Base-by-base conservation (phyloP, 106 monocot species). In the Allium sativum region DNA sequence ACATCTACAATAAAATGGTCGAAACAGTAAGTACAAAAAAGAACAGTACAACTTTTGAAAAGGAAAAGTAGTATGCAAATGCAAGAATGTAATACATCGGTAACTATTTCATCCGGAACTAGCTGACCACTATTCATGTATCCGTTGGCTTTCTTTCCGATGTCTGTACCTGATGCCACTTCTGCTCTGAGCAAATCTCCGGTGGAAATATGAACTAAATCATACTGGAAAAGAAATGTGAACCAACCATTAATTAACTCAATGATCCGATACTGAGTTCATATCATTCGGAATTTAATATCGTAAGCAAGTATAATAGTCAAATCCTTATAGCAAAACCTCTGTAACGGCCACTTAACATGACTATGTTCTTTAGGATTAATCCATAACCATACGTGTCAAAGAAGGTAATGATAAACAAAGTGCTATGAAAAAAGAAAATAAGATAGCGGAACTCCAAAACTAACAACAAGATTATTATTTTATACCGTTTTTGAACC, bases 181-280 rank as follows among this genome's bases (percentile, higher is more conserved):
- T 95, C 94, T 12, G 86, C 90, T 55, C 94, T 79, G 55, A 95
- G 73, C 64, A 95, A 73, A 77, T 95, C 94, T 58, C 94, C 94
- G 55, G 94, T 90, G 59, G 94, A 95, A 73, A 95, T 78, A 68
- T 95, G 90, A 52, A 90, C 86, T 71, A 90, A 73, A 62, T 84
- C 90, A 71, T 84, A 95, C 94, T 95, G 72, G 12, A 45, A 56
- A 71, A 59, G 19, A 12, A 51, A 47, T 68, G 7, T 46, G 0
- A 43, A 47, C 21, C 17, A 10, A 44, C 0, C 6, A 42, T 58
- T 40, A 40, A 13, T 40, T 40, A 58, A 14, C 3, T 45, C 19
- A 44, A 31, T 31, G 5, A 31, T 31, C 31, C 31, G 31, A 31
- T 31, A 31, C 31, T 31, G 31, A 31, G 31, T 31, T 31, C 31